Base-by-base conservation (phyloP, 2,329 filamentous ascomycete species). In the Arthrobotrys megalospora region DNA sequence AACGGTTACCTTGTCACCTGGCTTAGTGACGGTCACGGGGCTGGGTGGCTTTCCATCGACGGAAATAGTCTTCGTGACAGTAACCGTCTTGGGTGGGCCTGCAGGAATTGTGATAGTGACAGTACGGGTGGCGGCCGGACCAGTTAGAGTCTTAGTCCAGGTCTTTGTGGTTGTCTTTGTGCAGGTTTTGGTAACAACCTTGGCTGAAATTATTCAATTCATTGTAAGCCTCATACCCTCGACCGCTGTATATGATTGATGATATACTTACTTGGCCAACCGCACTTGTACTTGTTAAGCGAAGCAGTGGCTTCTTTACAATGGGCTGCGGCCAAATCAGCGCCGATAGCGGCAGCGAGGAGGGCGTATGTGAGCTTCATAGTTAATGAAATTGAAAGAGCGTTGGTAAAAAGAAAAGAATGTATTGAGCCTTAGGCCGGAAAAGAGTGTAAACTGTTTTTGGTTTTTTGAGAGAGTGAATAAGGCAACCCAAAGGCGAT, bases 301-400 rank as follows among this genome's bases (percentile, higher is more conserved):
- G 63, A 58, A 7, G 58, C 48, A n/a, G 21, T 36, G 24, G 68
- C 68, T 38, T 72, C 58, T 11, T 28, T 43, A 38, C 68, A 72
- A 12, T 72, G 58, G 38, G 68, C 68, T 6, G 38, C 52, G 34
- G 55, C 41, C 58, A 72, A 32, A 14, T 72, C 68, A 36, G 55
- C 68, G 48, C 68, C 43, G 45, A 73, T 55, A 19, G 69, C 69
- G 28, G 41, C 50, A 34, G 34, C 38, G 32, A 53, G 43, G 1
- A 63, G n/a, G 3, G 53, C 24, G 43, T 34, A 41, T 43, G 62
- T 34, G 34, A 73, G 6, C 69, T 73, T 73, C 69, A 73, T 73
- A 5, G 24, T 72, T 65, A 48, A 43, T 36, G 43, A n/a, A n/a
- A 8, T 60, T 11, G 28, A 60, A 60, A 11, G 55, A 60, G 21